phyloP scores from a whole-genome alignment of 139 green algal genomes.

The Chlamydomonas applanata region DNA sequence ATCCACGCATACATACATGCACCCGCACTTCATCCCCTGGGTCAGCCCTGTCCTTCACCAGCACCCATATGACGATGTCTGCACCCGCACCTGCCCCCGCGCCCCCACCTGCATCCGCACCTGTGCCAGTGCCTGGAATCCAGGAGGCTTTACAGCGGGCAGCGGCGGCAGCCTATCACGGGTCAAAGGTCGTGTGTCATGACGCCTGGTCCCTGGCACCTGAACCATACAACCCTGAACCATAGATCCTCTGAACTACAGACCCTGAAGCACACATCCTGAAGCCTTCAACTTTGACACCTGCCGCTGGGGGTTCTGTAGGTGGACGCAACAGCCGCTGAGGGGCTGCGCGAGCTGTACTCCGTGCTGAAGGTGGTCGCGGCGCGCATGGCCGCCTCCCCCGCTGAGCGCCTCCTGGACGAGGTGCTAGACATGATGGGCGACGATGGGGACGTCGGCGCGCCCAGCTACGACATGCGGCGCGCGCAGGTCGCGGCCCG shows the following conservation, averaged over 20 bases:
- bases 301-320: neutral
- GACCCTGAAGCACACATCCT: no score
- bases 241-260: neutral
- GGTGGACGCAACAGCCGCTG: neutral
- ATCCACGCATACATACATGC: no score
- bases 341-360: conserved; percentile 19
- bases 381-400: conserved; percentile 3
- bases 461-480: neutral
- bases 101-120: no score
- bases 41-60: no score
- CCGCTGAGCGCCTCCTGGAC: conserved; percentile 37
- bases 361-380: conserved; percentile 20
- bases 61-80: no score
- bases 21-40: no score
- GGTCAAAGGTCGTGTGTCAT: no score
- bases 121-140: no score
- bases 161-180: no score
- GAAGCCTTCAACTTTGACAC: no score
- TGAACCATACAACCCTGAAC: neutral
- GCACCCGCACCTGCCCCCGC: no score
- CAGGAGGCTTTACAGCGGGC: no score
- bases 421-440: conserved; percentile 40
- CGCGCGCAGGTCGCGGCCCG: neutral
- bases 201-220: neutral
- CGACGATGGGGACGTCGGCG: neutral